Conservation (phyloP, 2,329 filamentous ascomycete species). For the Neoarthrinium moseri region DNA sequence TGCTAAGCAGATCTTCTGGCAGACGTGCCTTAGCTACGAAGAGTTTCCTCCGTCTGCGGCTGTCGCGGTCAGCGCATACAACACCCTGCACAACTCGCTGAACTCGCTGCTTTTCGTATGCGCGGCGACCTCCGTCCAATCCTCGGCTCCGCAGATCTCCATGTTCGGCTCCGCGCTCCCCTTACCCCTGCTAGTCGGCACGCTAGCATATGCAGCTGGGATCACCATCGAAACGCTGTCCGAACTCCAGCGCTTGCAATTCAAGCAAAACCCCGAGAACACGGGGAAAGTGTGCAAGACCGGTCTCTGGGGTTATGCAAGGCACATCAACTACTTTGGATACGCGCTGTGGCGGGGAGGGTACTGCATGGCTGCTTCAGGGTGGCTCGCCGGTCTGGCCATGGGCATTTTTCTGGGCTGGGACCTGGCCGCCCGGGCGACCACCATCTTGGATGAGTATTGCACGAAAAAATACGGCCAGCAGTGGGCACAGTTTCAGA, state of each 20-base stretch:
- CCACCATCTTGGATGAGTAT: constrained; percentile 34
- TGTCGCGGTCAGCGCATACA: constrained; percentile 45
- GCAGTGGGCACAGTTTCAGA: constrained; percentile 38
- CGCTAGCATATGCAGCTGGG: constrained; percentile 47
- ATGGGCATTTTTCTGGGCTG: constrained; percentile 27
- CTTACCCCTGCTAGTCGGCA: constrained; percentile 38
- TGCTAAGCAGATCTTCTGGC: constrained; percentile 58
- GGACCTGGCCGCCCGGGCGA: constrained; percentile 29
- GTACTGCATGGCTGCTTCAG: constrained; percentile 31
- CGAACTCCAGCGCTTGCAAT: constrained; percentile 52
- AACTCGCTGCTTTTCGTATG: constrained; percentile 55
- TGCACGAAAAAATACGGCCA: constrained; percentile 34
- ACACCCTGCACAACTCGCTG: constrained; percentile 52
- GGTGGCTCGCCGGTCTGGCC: constrained; percentile 31
- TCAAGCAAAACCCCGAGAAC: constrained; percentile 36
- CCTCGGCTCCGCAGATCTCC: constrained; percentile 17
- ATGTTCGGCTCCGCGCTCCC: constrained; percentile 19
- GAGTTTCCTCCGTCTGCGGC: constrained; percentile 45
- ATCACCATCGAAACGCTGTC: constrained; percentile 52
- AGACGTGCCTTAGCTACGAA: constrained; percentile 44
- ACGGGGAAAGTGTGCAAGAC: constrained; percentile 35
- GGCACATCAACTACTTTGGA: constrained; percentile 41
- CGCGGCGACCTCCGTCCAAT: constrained; percentile 40
- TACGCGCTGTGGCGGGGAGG: constrained; percentile 30
- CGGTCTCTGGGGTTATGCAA: constrained; percentile 36